These are phyloP conservation scores for Aspergillus udagawae DNA, from an alignment of 2,329 filamentous ascomycete genomes.

Conservation along the genomic window DNA sequence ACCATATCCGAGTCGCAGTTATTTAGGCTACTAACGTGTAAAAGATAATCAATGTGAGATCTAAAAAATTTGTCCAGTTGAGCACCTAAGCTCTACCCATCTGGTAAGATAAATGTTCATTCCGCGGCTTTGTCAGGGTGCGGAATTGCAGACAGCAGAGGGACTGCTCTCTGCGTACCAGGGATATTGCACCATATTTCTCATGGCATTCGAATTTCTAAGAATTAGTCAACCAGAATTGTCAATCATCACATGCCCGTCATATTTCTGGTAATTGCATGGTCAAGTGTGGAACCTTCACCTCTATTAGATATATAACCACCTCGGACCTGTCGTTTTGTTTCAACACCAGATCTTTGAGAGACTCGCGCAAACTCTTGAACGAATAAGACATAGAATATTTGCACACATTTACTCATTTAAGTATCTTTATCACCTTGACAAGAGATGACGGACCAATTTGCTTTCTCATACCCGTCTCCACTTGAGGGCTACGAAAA, in stretches of 20 bases:
- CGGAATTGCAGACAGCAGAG: slow-evolving; percentile 7
- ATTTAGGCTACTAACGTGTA: background rate
- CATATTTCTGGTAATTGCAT: background rate
- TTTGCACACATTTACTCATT: background rate
- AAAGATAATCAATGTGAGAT: background rate
- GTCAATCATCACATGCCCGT: background rate
- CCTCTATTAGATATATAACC: background rate
- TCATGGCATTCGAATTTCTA: background rate
- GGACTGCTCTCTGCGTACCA: background rate
- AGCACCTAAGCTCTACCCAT: too few relatives aligned
- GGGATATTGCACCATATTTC: background rate
- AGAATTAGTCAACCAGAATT: background rate
- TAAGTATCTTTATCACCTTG: background rate
- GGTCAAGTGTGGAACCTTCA: background rate
- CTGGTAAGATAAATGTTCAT: background rate
- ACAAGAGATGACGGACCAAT: slow-evolving; percentile 47
- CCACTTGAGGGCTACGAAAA: slow-evolving; percentile 51
- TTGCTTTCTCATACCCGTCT: slow-evolving; percentile 52
- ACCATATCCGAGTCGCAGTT: background rate
- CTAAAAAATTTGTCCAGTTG: background rate
- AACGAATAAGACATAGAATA: background rate
- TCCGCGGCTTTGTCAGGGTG: slow-evolving; percentile 18
- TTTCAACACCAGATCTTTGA: background rate
- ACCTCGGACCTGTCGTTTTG: too few relatives aligned
- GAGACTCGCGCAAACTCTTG: background rate